Percentiles rank a stretch among this genome's conserved stretches.
These are phyloP conservation scores for Taphrina confusa DNA, from an alignment of 1,139 yeast genomes.

Conservation along the genomic window DNA sequence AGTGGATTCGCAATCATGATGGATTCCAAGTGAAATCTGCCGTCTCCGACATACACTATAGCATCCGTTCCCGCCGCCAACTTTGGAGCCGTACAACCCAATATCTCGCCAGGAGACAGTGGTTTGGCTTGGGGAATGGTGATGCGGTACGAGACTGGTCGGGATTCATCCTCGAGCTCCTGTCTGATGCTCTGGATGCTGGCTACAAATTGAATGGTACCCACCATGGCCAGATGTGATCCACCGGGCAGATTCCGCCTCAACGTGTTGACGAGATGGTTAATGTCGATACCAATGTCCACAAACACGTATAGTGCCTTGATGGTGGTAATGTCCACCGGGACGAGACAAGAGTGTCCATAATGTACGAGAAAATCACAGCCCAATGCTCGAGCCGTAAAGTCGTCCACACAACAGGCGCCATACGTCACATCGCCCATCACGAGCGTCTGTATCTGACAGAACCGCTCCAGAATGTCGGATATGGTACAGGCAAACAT, in stretches of 20 bases:
- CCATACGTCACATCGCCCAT: conserved; percentile 99
- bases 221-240: conserved; percentile 72
- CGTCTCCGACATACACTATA: conserved; percentile 92
- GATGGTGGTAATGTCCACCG: conserved; percentile 85
- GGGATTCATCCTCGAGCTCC: conserved; percentile 47
- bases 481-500: conserved; percentile 83
- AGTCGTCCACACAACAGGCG: conserved; percentile 97
- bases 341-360: conserved; percentile 96
- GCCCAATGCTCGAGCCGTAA: conserved; percentile 84
- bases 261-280: conserved; percentile 75
- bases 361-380: conserved; percentile 95
- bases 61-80: conserved; percentile 66
- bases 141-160: conserved; percentile 47
- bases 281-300: conserved; percentile 83
- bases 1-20: conserved; percentile 97
- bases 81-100: conserved; percentile 93
- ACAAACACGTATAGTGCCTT: conserved; percentile 94
- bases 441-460: conserved; percentile 80
- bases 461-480: conserved; percentile 85
- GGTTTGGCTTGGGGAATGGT: conserved; percentile 92
- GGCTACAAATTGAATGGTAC: conserved; percentile 96
- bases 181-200: conserved; percentile 77
- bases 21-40: conserved; percentile 90
- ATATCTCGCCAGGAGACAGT: conserved; percentile 88
- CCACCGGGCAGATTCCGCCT: conserved; percentile 68